Base-by-base conservation (phyloP, 2,329 filamentous ascomycete genomes). In the Diaporthe citriasiana region DNA sequence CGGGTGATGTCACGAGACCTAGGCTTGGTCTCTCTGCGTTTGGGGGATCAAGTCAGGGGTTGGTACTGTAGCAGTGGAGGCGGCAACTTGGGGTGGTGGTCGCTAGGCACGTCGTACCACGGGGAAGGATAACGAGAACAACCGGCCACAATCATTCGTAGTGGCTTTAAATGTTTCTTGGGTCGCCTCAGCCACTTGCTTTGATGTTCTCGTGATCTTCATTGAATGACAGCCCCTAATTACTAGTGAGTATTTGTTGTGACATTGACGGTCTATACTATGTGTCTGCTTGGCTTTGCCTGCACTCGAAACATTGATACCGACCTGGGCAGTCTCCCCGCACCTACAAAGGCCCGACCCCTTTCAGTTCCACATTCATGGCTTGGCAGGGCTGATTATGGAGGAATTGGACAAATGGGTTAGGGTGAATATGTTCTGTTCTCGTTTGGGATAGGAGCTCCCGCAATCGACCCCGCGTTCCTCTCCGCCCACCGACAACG, bases 381-480 rank as follows among this genome's bases (percentile, higher is more conserved):
- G 57, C 57, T 45, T 4, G 40, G 42, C 60, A 66, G 60, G 60
- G 60, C 60, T 66, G 60, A 51, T 51, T n/a, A n/a, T n/a, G n/a
- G n/a, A n/a, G 45, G 27, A 22, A 1, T 35, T 4, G 12, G 15
- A 50, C 42, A 35, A 50, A 50, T 35, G 60, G 30, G 45, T 66
- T 66, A 66, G 45, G 60, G 60, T 15, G 60, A 51, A 47, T 12
- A 38, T 27, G 45, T 35, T 35, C 63, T 66, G 42, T 66, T 66
- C 63, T 66, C 63, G 17, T 66, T 38, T 25, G 30, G 45, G 45
- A 51, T 25, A 38, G 45, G 22, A 40, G 22, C 27, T n/a, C 45
- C 27, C 5, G 38, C 63, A 38, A 12, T 25, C 33, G 25, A 68
- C 63, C 63, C 63, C 63, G 63, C 63, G 47, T 68, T 53, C 17